These are phyloP conservation scores for Westerdykella aurantiaca DNA, from an alignment of 2,329 filamentous ascomycete genomes.

Conservation along the genomic window DNA sequence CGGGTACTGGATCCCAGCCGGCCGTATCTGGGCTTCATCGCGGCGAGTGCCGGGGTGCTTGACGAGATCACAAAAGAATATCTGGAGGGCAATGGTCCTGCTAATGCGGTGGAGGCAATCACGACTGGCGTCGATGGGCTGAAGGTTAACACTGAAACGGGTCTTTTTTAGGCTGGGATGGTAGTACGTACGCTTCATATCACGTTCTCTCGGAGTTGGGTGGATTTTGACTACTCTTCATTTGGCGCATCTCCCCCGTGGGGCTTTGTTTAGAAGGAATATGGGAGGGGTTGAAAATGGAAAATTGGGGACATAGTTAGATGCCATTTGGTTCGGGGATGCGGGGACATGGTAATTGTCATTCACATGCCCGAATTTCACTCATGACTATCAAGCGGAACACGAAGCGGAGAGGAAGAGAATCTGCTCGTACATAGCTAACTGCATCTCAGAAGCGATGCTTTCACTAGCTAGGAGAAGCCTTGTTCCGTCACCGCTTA, in stretches of 20 bases:
- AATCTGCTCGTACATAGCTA: no score
- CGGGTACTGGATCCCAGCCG: constrained; percentile 68
- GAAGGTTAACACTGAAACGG: constrained; percentile 10
- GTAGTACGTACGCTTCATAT: background rate
- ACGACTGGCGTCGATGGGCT: constrained; percentile 20
- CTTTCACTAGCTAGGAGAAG: no score
- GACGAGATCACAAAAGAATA: constrained; percentile 40
- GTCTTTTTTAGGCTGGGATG: constrained; percentile 13
- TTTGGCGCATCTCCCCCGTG: background rate
- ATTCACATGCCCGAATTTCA: no score
- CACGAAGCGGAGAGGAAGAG: no score
- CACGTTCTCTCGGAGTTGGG: background rate
- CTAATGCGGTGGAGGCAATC: constrained; percentile 13
- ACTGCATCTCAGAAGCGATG: no score
- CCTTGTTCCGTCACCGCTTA: no score
- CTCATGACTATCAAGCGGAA: no score
- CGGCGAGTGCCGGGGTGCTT: constrained; percentile 65
- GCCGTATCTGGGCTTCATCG: constrained; percentile 79
- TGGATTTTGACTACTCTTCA: background rate
- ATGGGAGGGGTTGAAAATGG: no score
- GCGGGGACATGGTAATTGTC: background rate
- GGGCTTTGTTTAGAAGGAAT: no score
- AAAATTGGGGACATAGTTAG: background rate
- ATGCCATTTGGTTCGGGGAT: background rate
- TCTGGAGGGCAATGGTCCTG: constrained; percentile 9